phyloP scores from a whole-genome alignment of 805 yeast genomes.

The Metschnikowia rubicola region DNA sequence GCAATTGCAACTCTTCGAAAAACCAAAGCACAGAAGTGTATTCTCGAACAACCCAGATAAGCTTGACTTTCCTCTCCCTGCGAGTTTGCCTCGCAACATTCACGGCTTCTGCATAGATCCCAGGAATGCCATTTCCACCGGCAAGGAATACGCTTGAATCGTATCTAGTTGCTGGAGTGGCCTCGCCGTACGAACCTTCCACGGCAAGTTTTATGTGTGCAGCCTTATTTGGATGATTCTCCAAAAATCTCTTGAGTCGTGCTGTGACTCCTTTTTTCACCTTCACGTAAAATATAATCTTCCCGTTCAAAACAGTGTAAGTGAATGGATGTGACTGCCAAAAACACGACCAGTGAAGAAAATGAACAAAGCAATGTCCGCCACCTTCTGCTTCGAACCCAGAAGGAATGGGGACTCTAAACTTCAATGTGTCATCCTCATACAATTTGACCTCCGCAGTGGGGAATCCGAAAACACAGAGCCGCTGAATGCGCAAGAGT shows the following conservation, averaged over 20 bases:
- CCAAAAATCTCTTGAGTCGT: slow-evolving; percentile 20
- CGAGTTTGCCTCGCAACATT: slow-evolving; percentile 1
- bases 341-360: slow-evolving; percentile 42
- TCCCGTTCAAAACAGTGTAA: slow-evolving; percentile 20
- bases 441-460: slow-evolving; percentile 42
- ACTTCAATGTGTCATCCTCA: slow-evolving; percentile 46
- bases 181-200: slow-evolving; percentile 39
- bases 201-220: slow-evolving; percentile 30
- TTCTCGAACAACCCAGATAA: slow-evolving; percentile 65
- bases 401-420: slow-evolving; percentile 49
- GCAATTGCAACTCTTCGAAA: slow-evolving; percentile 37
- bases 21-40: slow-evolving; percentile 50
- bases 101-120: slow-evolving; percentile 35
- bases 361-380: slow-evolving; percentile 57
- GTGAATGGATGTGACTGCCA: slow-evolving; percentile 75
- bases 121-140: slow-evolving; percentile 43
- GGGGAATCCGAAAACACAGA: slow-evolving; percentile 59
- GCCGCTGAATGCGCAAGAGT: slow-evolving; percentile 50
- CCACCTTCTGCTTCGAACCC: slow-evolving; percentile 59
- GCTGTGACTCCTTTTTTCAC: slow-evolving; percentile 35
- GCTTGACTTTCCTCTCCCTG: slow-evolving; percentile 26
- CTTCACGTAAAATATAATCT: slow-evolving; percentile 26
- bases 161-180: slow-evolving; percentile 27
- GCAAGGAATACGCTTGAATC: slow-evolving; percentile 34
- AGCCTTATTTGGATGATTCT: slow-evolving; percentile 15